Conservation (phyloP, 108 stramenopile species). For the Nitzschia sp. region DNA sequence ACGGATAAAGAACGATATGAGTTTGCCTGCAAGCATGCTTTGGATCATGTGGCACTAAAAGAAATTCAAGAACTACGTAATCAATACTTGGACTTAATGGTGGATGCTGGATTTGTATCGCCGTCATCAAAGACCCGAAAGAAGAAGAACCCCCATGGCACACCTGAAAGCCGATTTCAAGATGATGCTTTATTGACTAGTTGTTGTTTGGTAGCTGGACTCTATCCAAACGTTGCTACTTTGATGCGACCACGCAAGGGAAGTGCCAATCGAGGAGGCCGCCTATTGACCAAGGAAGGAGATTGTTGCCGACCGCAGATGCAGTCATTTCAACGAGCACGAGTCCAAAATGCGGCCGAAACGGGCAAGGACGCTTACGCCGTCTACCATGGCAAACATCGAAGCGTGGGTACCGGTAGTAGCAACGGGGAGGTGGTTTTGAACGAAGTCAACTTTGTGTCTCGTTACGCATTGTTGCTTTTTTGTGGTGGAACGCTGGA, state of each 20-base stretch:
- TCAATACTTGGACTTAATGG: conserved; percentile 78
- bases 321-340: conserved; percentile 45
- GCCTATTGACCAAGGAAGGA: conserved; percentile 55
- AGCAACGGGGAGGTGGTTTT: conserved; percentile 38
- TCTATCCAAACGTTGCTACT: conserved; percentile 90
- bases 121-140: conserved; percentile 36
- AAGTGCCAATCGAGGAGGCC: conserved; percentile 46
- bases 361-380: conserved; percentile 52
- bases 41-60: conserved; percentile 64
- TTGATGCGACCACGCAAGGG: conserved; percentile 40
- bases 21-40: conserved; percentile 73
- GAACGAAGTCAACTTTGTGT: conserved; percentile 57
- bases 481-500: conserved; percentile 62
- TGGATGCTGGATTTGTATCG: conserved; percentile 79
- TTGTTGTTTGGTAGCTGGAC: conserved; percentile 84
- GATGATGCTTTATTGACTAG: conserved; percentile 38
- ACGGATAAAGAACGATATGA: conserved; percentile 41
- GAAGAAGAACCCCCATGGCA: not conserved
- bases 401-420: conserved; percentile 66
- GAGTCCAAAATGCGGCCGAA: conserved; percentile 37
- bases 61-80: conserved; percentile 72
- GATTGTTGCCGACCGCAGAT: conserved; percentile 42
- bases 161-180: not conserved
- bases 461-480: conserved; percentile 61
- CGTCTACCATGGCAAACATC: conserved; percentile 61